Evolutionary conservation across 2,329 filamentous ascomycete species (phyloP).

Genomic region (Capronia americana): DNA sequence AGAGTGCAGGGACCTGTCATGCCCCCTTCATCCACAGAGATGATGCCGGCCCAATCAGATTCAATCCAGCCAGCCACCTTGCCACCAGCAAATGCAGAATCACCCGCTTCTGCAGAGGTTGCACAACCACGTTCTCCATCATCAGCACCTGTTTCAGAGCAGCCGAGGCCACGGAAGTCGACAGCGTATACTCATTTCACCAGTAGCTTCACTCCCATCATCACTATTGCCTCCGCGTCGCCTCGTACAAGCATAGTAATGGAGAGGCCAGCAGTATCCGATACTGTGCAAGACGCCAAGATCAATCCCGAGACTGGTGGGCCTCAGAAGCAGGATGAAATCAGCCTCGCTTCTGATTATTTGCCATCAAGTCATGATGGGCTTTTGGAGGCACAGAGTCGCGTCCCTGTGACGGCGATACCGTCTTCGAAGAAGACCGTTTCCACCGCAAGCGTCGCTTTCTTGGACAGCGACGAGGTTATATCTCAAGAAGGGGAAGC

Average conservation of each 20-base stretch:
- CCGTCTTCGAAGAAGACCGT: background rate
- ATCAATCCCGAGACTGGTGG: background rate
- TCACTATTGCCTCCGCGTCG: slow-evolving; percentile 31
- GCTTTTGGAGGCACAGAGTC: background rate
- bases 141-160: slow-evolving; percentile 14
- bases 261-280: slow-evolving; percentile 6
- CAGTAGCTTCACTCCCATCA: slow-evolving; percentile 37
- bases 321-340: slow-evolving; percentile 1
- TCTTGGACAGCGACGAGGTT: background rate
- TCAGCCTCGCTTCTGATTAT: background rate
- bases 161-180: slow-evolving; percentile 8
- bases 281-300: background rate
- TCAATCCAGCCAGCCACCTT: slow-evolving; percentile 1
- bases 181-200: slow-evolving; percentile 5
- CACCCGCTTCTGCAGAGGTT: background rate
- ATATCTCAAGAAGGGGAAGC: background rate
- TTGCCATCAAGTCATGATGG: background rate
- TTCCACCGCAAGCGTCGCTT: background rate
- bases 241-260: slow-evolving; percentile 30
- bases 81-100: background rate
- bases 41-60: background rate
- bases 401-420: background rate
- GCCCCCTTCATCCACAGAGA: background rate
- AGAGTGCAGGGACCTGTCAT: slow-evolving; percentile 18
- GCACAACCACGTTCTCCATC: slow-evolving; percentile 6